Conservation (phyloP, 2,329 filamentous ascomycete species). For the Stachybotrys elegans region DNA sequence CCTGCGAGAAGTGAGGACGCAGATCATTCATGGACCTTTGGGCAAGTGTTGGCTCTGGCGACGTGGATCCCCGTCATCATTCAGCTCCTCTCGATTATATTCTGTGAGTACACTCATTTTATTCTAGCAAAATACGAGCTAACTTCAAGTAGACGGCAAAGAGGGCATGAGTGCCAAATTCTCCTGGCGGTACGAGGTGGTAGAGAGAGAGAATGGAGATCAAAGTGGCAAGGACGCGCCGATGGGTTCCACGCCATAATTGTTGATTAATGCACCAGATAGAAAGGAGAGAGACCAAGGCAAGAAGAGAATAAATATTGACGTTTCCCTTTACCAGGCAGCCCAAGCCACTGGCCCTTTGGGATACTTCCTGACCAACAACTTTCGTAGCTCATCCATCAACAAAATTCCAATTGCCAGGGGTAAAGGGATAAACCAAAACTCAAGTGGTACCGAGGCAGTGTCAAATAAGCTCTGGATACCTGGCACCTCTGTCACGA, state of each 20-base stretch:
- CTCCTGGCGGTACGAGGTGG: not conserved
- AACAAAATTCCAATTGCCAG: conserved; percentile 43
- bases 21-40: not conserved
- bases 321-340: conserved; percentile 38
- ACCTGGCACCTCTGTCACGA: conserved; percentile 46
- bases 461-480: conserved; percentile 44
- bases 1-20: too few relatives aligned
- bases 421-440: conserved; percentile 46
- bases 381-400: conserved; percentile 49
- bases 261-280: too few relatives aligned
- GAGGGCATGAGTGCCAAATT: not conserved
- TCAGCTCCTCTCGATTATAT: not conserved
- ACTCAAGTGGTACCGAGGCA: conserved; percentile 43
- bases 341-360: conserved; percentile 37
- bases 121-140: not conserved
- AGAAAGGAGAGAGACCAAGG: too few relatives aligned
- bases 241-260: too few relatives aligned
- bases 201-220: not conserved
- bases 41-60: not conserved
- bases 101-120: not conserved
- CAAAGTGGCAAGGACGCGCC: not conserved
- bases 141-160: not conserved
- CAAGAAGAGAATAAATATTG: too few relatives aligned
- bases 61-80: not conserved
- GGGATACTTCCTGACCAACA: conserved; percentile 40